Conservation (phyloP, 768 basidiomycete genomes). For the Phaeotremella fagi region DNA sequence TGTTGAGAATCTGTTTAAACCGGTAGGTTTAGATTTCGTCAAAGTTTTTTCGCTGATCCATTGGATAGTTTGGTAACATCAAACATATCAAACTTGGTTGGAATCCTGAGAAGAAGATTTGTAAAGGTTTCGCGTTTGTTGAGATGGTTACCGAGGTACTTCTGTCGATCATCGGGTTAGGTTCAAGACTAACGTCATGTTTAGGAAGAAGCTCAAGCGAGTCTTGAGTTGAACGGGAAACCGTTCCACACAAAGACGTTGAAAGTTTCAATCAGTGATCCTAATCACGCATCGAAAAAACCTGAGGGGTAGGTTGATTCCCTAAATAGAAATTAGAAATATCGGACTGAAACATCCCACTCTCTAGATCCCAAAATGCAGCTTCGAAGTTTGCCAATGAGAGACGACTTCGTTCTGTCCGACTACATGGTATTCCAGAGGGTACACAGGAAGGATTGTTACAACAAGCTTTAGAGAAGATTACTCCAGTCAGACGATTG, state of each 20-base stretch:
- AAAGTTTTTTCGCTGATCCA: not conserved
- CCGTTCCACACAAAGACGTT: conserved; percentile 19
- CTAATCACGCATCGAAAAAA: conserved; percentile 43
- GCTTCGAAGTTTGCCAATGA: conserved; percentile 55
- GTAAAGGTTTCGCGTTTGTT: conserved; percentile 85
- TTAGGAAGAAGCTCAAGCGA: conserved; percentile 28
- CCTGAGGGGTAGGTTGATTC: conserved; percentile 16
- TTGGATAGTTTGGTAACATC: conserved; percentile 67
- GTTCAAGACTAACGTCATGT: not conserved
- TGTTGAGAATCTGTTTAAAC: conserved; percentile 66
- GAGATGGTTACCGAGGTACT: conserved; percentile 80
- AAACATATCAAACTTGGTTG: conserved; percentile 74
- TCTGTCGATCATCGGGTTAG: not conserved
- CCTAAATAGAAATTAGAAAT: not conserved
- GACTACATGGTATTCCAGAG: conserved; percentile 67
- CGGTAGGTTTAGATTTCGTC: conserved; percentile 4
- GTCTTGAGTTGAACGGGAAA: conserved; percentile 21
- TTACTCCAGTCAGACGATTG: conserved; percentile 61
- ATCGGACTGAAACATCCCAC: not conserved
- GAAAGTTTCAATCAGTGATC: conserved; percentile 48
- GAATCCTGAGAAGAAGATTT: conserved; percentile 59
- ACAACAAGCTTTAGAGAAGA: conserved; percentile 81
- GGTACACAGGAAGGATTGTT: conserved; percentile 83
- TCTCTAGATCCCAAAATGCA: conserved; percentile 51
- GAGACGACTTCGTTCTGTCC: conserved; percentile 62